These are phyloP conservation scores for Candida wancherniae DNA, from an alignment of 805 yeast genomes.

Conservation along the genomic window DNA sequence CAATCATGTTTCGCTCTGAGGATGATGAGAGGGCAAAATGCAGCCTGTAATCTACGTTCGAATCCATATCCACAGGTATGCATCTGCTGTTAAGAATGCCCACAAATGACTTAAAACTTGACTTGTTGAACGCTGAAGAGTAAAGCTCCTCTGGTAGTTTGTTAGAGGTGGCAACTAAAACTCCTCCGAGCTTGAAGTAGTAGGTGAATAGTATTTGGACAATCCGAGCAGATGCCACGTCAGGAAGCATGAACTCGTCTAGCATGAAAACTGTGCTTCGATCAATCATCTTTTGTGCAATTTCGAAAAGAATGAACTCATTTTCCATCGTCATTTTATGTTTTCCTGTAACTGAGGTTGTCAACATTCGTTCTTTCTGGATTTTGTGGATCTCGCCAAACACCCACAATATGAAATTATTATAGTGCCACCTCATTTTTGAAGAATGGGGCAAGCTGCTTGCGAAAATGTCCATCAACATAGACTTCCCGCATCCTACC, in stretches of 20 bases:
- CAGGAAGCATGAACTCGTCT: constrained; percentile 77
- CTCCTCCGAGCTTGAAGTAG: constrained; percentile 71
- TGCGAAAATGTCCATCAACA: constrained; percentile 72
- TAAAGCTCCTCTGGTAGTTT: constrained; percentile 69
- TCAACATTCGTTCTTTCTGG: constrained; percentile 39
- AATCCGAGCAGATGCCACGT: constrained; percentile 68
- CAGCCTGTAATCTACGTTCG: constrained; percentile 51
- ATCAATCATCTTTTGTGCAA: constrained; percentile 59
- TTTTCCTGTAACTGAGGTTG: constrained; percentile 21
- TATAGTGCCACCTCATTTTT: constrained; percentile 68
- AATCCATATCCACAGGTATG: constrained; percentile 57
- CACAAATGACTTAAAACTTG: constrained; percentile 54
- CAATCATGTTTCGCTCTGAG: constrained; percentile 28
- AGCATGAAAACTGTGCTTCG: constrained; percentile 55
- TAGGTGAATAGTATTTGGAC: constrained; percentile 60
- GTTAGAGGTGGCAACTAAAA: constrained; percentile 68
- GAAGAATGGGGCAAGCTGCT: constrained; percentile 56
- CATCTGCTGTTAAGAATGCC: constrained; percentile 56
- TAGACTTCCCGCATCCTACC: constrained; percentile 72
- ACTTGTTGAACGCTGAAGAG: constrained; percentile 57
- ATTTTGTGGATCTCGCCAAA: constrained; percentile 56
- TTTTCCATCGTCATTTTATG: constrained; percentile 39
- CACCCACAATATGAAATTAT: constrained; percentile 65
- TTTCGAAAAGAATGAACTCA: constrained; percentile 60
- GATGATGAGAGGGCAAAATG: constrained; percentile 19